Evolutionary conservation across 1,284 basidiomycete genomes (phyloP).

Genomic region (Boletus mariae): DNA sequence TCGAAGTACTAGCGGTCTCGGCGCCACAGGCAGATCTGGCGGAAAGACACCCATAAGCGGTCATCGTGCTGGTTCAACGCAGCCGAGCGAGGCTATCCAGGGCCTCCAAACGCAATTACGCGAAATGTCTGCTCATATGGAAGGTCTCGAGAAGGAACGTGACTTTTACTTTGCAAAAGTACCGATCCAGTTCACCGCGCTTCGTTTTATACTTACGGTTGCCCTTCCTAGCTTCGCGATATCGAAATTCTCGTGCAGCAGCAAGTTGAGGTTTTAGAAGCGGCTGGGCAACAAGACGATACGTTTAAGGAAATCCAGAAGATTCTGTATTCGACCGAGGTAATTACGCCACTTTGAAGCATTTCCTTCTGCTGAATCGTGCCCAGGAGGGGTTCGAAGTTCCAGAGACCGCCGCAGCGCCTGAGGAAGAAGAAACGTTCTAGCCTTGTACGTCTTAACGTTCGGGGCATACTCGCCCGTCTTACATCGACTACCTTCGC

Average conservation of each 20-base stretch:
- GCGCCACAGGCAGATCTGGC: conserved; percentile 46
- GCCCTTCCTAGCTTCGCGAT: conserved; percentile 68
- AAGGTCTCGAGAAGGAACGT: conserved; percentile 90
- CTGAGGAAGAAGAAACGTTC: conserved; percentile 61
- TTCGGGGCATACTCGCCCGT: neutral
- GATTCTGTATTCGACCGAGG: conserved; percentile 95
- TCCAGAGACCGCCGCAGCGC: conserved; percentile 44
- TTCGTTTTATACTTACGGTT: conserved; percentile 8
- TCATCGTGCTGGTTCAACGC: conserved; percentile 57
- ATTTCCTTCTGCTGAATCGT: conserved; percentile 9
- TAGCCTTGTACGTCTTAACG: conserved; percentile 23
- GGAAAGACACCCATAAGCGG: conserved; percentile 70
- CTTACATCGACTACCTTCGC: neutral
- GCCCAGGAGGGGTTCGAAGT: conserved; percentile 69
- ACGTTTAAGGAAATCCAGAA: conserved; percentile 85
- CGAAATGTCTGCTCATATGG: conserved; percentile 81
- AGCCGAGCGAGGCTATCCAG: conserved; percentile 58
- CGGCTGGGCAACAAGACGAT: conserved; percentile 59
- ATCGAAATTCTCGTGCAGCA: conserved; percentile 92
- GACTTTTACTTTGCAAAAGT: conserved; percentile 99
- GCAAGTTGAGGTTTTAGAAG: conserved; percentile 61
- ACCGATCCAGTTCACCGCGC: conserved; percentile 21
- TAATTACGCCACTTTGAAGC: conserved; percentile 33
- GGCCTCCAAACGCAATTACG: conserved; percentile 74
- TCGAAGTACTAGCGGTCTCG: conserved; percentile 38